Conservation (phyloP, 2,329 filamentous ascomycete species). For the Endoconidiophora laricicola region DNA sequence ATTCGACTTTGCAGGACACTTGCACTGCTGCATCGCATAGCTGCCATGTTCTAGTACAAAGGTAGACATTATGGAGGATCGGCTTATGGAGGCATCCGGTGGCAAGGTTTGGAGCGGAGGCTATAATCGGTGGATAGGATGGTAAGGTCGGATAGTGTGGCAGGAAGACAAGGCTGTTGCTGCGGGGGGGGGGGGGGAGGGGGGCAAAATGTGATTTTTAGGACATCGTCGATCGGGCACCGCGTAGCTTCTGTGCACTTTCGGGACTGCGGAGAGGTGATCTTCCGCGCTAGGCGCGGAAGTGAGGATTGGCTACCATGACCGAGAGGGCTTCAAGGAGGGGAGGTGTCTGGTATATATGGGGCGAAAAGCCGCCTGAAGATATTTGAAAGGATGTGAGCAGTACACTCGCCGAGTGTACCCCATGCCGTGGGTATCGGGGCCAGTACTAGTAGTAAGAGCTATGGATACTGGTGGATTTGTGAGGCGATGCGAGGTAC, state of each 20-base stretch:
- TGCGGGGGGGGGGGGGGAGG: not conserved
- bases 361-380: too few species aligned
- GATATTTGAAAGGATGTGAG: too few species aligned
- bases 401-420: too few species aligned
- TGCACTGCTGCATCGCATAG: too few species aligned
- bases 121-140: constrained; percentile 2
- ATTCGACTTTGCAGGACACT: too few species aligned
- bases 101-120: not conserved
- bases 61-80: too few species aligned
- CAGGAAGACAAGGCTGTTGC: too few species aligned
- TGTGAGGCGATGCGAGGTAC: too few species aligned
- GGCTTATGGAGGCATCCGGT: constrained; percentile 3
- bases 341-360: not conserved
- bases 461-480: too few species aligned
- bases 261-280: not conserved
- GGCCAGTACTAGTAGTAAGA: too few species aligned
- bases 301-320: not conserved
- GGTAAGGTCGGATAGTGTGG: not conserved
- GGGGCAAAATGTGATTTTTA: not conserved
- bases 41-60: too few species aligned
- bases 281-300: not conserved
- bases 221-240: not conserved
- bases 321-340: not conserved
- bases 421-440: too few species aligned
- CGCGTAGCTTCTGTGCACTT: not conserved